A percentile compares a stretch with the other conserved stretches of the same genome.
These are phyloP conservation scores for Arthrobotrys iridis DNA, from an alignment of 2,329 filamentous ascomycete species.

Conservation along the genomic window DNA sequence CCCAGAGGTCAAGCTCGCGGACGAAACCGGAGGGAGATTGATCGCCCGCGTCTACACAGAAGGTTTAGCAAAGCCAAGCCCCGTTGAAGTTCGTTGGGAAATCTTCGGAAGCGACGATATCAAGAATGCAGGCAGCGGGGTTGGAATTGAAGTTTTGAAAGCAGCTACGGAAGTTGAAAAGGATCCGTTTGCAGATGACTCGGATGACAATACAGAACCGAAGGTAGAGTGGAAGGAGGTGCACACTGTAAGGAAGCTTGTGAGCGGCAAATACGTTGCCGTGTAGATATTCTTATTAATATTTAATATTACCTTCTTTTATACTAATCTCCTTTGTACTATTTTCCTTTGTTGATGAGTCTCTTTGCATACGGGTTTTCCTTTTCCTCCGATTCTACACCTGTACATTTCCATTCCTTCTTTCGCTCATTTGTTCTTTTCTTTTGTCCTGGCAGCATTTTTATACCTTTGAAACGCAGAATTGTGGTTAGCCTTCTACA, in stretches of 20 bases:
- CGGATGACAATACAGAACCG: slow-evolving; percentile 59
- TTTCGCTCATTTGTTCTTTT: too few relatives aligned
- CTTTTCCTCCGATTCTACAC: slow-evolving; percentile 53
- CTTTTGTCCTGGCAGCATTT: slow-evolving; percentile 23
- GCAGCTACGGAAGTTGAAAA: slow-evolving; percentile 64
- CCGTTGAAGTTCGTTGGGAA: slow-evolving; percentile 86
- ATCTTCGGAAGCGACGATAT: slow-evolving; percentile 66
- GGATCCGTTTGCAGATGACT: slow-evolving; percentile 77
- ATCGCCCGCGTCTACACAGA: slow-evolving; percentile 84
- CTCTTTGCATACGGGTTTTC: slow-evolving; percentile 51
- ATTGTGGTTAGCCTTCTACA: slow-evolving; percentile 1
- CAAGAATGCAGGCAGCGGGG: slow-evolving; percentile 67
- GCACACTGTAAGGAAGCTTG: slow-evolving; percentile 72
- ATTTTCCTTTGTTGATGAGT: slow-evolving; percentile 47
- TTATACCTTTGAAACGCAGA: slow-evolving; percentile 29
- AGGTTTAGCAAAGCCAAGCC: slow-evolving; percentile 75
- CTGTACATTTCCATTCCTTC: slow-evolving; percentile 54
- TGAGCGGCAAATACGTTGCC: slow-evolving; percentile 79
- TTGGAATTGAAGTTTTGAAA: slow-evolving; percentile 70
- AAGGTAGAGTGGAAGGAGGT: slow-evolving; percentile 73
- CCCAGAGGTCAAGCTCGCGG: slow-evolving; percentile 75
- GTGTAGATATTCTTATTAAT: slow-evolving; percentile 58
- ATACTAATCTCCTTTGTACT: slow-evolving; percentile 1
- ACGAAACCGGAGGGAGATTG: slow-evolving; percentile 74
- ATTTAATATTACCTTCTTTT: slow-evolving; percentile 43